phyloP scores from a whole-genome alignment of 2,329 filamentous ascomycete species.

The Epichloe aotearoae region DNA sequence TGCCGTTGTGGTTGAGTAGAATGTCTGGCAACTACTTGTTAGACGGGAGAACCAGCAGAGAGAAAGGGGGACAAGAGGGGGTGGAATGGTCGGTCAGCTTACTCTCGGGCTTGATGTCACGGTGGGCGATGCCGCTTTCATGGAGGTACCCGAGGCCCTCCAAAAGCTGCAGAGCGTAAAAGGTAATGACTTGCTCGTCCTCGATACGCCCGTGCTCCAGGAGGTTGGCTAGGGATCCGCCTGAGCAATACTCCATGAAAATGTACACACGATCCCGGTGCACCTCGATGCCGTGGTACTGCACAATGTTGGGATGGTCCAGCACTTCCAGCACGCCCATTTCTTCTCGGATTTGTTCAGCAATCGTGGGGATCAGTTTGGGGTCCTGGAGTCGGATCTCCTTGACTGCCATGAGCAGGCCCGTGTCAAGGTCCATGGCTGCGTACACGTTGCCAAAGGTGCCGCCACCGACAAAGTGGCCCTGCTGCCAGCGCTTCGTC shows the following conservation, averaged over 20 bases:
- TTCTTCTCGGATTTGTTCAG: constrained; percentile 87
- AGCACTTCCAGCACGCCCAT: constrained; percentile 93
- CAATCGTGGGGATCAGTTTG: constrained; percentile 87
- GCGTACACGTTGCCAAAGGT: constrained; percentile 97
- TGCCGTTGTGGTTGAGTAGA: constrained; percentile 88
- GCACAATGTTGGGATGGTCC: constrained; percentile 94
- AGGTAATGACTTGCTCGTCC: constrained; percentile 94
- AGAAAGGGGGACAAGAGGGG: neutral
- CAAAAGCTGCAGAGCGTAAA: constrained; percentile 85
- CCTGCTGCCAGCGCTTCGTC: constrained; percentile 94
- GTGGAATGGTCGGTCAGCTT: constrained; percentile 25
- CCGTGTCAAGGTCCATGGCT: constrained; percentile 92
- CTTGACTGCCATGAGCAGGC: constrained; percentile 95
- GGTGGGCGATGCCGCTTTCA: constrained; percentile 81
- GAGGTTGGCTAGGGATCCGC: constrained; percentile 77
- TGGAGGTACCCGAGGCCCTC: constrained; percentile 92
- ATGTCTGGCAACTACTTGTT: constrained; percentile 48
- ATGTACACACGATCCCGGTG: constrained; percentile 99
- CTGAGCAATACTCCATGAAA: constrained; percentile 98
- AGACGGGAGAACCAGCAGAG: neutral
- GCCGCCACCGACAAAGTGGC: constrained; percentile 92
- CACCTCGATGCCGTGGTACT: constrained; percentile 95
- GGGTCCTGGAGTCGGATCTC: constrained; percentile 96
- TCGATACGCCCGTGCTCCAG: constrained; percentile 94
- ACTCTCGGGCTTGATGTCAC: constrained; percentile 97